These are phyloP conservation scores for Colletotrichum cereale DNA, from an alignment of 2,329 filamentous ascomycete genomes.

Conservation along the genomic window DNA sequence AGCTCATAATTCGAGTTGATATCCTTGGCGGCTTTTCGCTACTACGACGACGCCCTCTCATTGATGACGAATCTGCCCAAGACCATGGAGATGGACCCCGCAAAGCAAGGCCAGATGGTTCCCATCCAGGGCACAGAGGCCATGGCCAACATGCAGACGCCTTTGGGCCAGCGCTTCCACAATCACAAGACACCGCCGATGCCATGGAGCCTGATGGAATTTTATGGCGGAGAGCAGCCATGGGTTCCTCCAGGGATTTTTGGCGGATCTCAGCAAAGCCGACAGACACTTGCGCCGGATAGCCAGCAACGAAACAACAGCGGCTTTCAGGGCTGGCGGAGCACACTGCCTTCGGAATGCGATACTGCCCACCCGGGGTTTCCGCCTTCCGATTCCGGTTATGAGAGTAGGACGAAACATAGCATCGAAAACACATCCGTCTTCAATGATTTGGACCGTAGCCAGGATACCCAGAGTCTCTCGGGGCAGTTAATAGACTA, in stretches of 20 bases:
- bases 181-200: constrained; percentile 33
- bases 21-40: not conserved
- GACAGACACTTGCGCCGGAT: constrained; percentile 46
- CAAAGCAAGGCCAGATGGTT: constrained; percentile 14
- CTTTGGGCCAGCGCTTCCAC: not conserved
- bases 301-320: constrained; percentile 42
- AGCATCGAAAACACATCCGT: constrained; percentile 60
- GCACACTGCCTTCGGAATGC: constrained; percentile 54
- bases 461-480: constrained; percentile 54
- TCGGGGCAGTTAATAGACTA: constrained; percentile 51
- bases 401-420: constrained; percentile 57
- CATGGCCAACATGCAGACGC: not conserved
- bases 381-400: constrained; percentile 61
- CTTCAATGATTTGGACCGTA: constrained; percentile 57
- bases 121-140: constrained; percentile 2
- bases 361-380: constrained; percentile 50
- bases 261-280: constrained; percentile 48
- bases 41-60: not conserved
- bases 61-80: constrained; percentile 4
- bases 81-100: constrained; percentile 21
- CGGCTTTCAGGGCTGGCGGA: constrained; percentile 51
- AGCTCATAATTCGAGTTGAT: constrained; percentile 4
- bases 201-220: constrained; percentile 48
- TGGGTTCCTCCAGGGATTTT: constrained; percentile 56
- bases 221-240: constrained; percentile 56